Base-by-base conservation (phyloP, 306 rosid species). In the Urtica urens region DNA sequence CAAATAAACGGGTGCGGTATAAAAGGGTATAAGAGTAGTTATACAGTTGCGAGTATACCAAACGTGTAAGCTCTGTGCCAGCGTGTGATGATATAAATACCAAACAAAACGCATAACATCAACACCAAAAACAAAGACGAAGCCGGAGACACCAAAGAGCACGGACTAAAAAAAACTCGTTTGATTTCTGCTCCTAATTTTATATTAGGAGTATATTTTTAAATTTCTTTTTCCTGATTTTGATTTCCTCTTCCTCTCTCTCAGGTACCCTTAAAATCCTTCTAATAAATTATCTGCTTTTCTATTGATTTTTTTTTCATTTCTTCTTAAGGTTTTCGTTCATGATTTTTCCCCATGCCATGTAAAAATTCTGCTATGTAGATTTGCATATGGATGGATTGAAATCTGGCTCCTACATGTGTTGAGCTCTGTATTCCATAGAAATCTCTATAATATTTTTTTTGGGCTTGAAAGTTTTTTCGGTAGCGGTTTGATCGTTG, bases 171-270 rank as follows among this genome's bases (percentile, higher is more conserved):
- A 31, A 25, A 46, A 23, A 14, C 5, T 46, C 63, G 53, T 62
- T 38, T 49, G 30, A 57, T 45, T 55, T 42, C 64, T 53, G 21
- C 24, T 52, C 58, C 24, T 51, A 42, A 11, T 23, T 33, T 11
- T 52, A 62, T 61, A 65, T 46, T 75, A 72, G 77, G 82, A 68
- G 69, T 55, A 44, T 17, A 34, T 29, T n/a, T 50, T 49, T 51
- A 60, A n/a, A n/a, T 60, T 38, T 38, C 51, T 63, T 56, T 31
- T 47, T 59, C 49, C 51, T 61, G 48, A 20, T 6, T 20, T 29
- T 46, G 49, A 46, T 41, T 14, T 13, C 19, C 15, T 23, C 47
- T 7, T 42, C 30, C 49, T 21, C 4, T 45, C 33, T 29, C 7
- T 48, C 59, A 54, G 47, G 52, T 12, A 9, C 22, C 4, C 22